Percentiles rank a stretch among this genome's conserved stretches.
Evolutionary conservation across 2,329 filamentous ascomycete genomes (phyloP).

Genomic region (Fusarium annulatum): DNA sequence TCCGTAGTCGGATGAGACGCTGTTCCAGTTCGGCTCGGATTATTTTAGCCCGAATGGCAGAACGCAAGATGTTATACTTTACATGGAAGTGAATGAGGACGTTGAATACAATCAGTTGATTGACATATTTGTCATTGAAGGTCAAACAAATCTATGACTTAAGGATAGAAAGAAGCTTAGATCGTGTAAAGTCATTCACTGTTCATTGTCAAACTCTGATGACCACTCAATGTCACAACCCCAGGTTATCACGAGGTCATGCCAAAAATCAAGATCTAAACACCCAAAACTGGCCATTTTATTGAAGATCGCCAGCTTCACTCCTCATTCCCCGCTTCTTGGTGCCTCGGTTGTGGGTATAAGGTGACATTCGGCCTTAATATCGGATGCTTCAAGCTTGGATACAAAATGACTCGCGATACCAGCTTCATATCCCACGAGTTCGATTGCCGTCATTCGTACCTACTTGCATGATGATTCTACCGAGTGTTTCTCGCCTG

Average conservation of each 20-base stretch:
- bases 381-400: background rate
- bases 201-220: background rate
- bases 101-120: background rate
- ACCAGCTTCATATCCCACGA: background rate
- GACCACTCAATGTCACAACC: background rate
- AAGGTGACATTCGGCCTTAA: background rate
- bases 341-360: background rate
- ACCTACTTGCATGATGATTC: background rate
- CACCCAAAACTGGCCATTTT: background rate
- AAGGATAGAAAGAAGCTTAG: background rate
- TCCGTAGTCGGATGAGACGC: background rate
- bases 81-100: background rate
- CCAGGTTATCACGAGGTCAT: background rate
- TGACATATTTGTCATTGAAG: background rate
- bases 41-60: background rate
- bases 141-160: rapidly evolving
- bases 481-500: rapidly evolving
- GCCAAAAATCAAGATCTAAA: background rate
- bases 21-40: background rate
- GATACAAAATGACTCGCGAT: background rate
- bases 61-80: background rate
- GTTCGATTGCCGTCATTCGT: background rate
- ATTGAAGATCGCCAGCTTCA: background rate
- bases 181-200: background rate
- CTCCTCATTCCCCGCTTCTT: background rate